phyloP scores from a whole-genome alignment of 2,329 filamentous ascomycete genomes.

The Keithomyces neogunnii region DNA sequence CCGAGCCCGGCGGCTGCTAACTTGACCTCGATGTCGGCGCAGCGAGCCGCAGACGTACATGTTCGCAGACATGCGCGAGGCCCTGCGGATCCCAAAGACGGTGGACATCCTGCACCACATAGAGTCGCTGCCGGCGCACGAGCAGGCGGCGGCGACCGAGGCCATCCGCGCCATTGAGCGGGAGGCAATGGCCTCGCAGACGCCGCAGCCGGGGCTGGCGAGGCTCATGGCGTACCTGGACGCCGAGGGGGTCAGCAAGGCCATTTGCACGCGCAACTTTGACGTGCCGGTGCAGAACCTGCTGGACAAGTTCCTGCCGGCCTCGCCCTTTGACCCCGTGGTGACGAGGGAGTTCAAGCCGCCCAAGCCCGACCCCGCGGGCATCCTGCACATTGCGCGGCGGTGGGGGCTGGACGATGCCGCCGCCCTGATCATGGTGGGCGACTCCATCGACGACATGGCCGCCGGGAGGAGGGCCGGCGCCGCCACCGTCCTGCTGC shows the following conservation, averaged over 20 bases:
- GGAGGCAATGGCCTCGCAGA: slow-evolving; percentile 68
- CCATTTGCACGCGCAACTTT: slow-evolving; percentile 92
- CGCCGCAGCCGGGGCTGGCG: slow-evolving; percentile 71
- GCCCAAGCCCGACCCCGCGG: slow-evolving; percentile 82
- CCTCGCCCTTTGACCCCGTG: slow-evolving; percentile 64
- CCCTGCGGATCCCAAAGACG: slow-evolving; percentile 61
- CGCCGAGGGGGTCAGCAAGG: slow-evolving; percentile 57
- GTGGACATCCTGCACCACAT: slow-evolving; percentile 88
- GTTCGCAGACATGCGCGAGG: slow-evolving; percentile 78
- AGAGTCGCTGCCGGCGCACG: slow-evolving; percentile 55
- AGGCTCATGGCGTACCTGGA: slow-evolving; percentile 79
- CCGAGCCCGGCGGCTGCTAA: no score
- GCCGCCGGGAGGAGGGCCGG: slow-evolving; percentile 75
- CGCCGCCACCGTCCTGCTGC: slow-evolving; percentile 80
- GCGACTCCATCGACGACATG: slow-evolving; percentile 88
- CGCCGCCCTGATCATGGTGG: slow-evolving; percentile 53
- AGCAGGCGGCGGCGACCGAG: slow-evolving; percentile 57
- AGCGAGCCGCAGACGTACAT: slow-evolving; percentile 92
- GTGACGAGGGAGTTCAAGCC: slow-evolving; percentile 76
- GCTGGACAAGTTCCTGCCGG: slow-evolving; percentile 63
- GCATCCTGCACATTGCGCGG: slow-evolving; percentile 76
- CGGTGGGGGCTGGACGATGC: slow-evolving; percentile 57
- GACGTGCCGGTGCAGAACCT: slow-evolving; percentile 69
- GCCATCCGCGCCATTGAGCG: slow-evolving; percentile 75
- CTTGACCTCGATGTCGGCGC: neutral